Conservation (phyloP, 2,329 filamentous ascomycete species). For the Calonectria naviculata region DNA sequence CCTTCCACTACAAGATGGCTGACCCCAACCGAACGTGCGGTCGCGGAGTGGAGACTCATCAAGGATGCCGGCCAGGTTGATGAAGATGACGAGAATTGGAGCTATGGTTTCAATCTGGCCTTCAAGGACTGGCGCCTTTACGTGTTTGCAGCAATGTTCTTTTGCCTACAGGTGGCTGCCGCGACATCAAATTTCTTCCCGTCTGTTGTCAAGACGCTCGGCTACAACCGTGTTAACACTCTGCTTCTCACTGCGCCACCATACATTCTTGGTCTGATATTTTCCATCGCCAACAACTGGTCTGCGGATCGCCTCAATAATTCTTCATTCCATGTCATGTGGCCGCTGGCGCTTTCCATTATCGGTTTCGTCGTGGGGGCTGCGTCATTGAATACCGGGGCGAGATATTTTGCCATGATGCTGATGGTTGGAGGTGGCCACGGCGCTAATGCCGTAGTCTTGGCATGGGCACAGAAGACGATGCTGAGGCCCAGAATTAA, state of each 20-base stretch:
- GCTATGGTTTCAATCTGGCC: conserved; percentile 19
- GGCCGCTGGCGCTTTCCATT: conserved; percentile 13
- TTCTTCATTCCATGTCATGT: conserved; percentile 23
- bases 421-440: conserved; percentile 22
- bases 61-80: conserved; percentile 22
- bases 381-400: conserved; percentile 7
- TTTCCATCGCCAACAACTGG: conserved; percentile 21
- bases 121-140: conserved; percentile 25
- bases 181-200: conserved; percentile 23
- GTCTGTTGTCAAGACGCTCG: conserved; percentile 20
- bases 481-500: conserved; percentile 20
- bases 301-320: conserved; percentile 19
- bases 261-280: conserved; percentile 18
- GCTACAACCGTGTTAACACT: conserved; percentile 6
- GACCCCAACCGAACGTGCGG: conserved; percentile 15
- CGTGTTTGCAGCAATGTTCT: conserved; percentile 23
- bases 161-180: conserved; percentile 21
- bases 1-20: conserved; percentile 22
- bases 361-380: conserved; percentile 19
- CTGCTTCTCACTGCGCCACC: conserved; percentile 17
- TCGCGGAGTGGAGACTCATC: conserved; percentile 22
- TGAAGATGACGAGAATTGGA: conserved; percentile 23
- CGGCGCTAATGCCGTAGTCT: conserved; percentile 20
- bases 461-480: conserved; percentile 21
- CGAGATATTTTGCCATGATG: conserved; percentile 25